Evolutionary conservation across 2,329 filamentous ascomycete genomes (phyloP), one percentile per base, ranked within the genome.

Genomic region (Calonectria leucothoes): DNA sequence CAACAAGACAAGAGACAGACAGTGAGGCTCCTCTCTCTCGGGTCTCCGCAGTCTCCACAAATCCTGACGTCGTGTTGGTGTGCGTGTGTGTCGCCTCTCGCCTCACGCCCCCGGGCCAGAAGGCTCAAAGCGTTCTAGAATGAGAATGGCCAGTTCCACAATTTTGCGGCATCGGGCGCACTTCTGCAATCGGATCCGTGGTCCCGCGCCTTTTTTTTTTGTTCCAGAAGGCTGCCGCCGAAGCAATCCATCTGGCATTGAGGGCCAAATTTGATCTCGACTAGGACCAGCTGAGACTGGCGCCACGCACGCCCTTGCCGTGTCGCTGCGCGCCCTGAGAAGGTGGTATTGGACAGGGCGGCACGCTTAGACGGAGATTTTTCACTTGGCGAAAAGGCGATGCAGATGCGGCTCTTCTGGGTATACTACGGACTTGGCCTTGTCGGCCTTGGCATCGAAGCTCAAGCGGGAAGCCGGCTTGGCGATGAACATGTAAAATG

Each of bases 1-100:
- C 55, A 42, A 49, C n/a, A 52, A 35, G 57, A n/a, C n/a, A n/a
- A 37, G 35, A 69, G 57, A 29, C 23, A 23, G 48, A 42, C 42
- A 51, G 61, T 78, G 75, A 75, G 66, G 75, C 71, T 77, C 76
- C 74, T 77, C 76, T 71, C 39, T 7, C 42, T 77, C 35, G 48
- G 48, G 57, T 59, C 57, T 65, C 77, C 75, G 65, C 67, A 51
- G 31, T 31, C 48, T 31, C 55, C 63, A 65, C 52, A 65, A 35
- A 45, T 49, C 27, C 73, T 78, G 77, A 76, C 77, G 75, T 75
- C 78, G 74, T 76, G 75, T 45, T 45, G 42, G 42, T 23, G 20
- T 45, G 42, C 20, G 39, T 45, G 42, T 20, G 42, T 39, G 35
- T 10, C 12, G 35, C n/a, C 52, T 66, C 29, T 66, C 29, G 74